Conservation (phyloP, 1,284 basidiomycete genomes). For the Ustanciosporium gigantosporum region DNA sequence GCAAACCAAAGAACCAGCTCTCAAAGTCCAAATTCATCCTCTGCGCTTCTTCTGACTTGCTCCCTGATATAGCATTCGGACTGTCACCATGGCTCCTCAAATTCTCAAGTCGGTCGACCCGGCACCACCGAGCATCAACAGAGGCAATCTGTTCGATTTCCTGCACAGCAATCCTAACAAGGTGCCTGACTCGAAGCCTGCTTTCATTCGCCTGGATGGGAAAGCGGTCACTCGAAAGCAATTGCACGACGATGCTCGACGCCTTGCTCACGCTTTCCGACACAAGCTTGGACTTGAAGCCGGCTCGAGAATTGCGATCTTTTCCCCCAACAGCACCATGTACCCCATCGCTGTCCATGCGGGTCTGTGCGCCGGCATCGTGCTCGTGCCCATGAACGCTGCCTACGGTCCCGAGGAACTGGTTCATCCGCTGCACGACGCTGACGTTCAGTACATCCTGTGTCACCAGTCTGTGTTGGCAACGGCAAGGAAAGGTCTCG, state of each 20-base stretch:
- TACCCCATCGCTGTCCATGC: slow-evolving; percentile 49
- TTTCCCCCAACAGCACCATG: slow-evolving; percentile 54
- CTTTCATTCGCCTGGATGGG: slow-evolving; percentile 49
- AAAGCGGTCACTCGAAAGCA: slow-evolving; percentile 42
- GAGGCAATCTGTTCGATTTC: slow-evolving; percentile 46
- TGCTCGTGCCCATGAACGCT: slow-evolving; percentile 50
- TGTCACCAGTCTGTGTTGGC: slow-evolving; percentile 38
- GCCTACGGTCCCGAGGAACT: slow-evolving; percentile 56
- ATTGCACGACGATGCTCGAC: slow-evolving; percentile 30
- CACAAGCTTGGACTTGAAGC: slow-evolving; percentile 43
- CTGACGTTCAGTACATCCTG: slow-evolving; percentile 45
- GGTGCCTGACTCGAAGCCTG: slow-evolving; percentile 28
- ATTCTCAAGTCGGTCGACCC: slow-evolving; percentile 36
- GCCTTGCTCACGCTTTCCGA: slow-evolving; percentile 41
- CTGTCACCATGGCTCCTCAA: slow-evolving; percentile 43
- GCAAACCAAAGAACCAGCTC: too few relatives aligned
- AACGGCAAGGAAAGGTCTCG: slow-evolving; percentile 38
- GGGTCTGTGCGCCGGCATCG: slow-evolving; percentile 40
- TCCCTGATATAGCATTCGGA: too few relatives aligned
- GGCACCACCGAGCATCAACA: slow-evolving; percentile 15
- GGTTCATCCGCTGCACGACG: slow-evolving; percentile 48
- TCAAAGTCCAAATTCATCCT: too few relatives aligned
- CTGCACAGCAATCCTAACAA: slow-evolving; percentile 46
- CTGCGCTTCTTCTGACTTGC: too few relatives aligned
- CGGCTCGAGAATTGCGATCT: slow-evolving; percentile 47